phyloP scores from a whole-genome alignment of 768 basidiomycete genomes.

The Rhizopogon sp. region DNA sequence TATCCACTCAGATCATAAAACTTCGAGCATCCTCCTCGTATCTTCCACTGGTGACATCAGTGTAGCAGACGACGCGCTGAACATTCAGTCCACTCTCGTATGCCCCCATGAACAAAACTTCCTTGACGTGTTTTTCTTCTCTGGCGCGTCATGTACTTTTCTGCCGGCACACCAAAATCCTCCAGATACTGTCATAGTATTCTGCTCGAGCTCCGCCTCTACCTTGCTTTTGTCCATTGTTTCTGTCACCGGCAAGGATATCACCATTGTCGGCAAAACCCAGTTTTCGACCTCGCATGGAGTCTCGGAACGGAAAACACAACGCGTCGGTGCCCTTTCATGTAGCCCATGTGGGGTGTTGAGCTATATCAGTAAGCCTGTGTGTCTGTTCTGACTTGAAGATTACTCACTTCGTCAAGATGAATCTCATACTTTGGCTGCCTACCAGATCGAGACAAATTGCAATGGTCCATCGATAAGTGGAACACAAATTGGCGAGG shows the following conservation, averaged over 20 bases:
- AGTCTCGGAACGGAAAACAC: neutral
- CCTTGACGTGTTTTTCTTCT: slow-evolving; percentile 27
- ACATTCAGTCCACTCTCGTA: slow-evolving; percentile 17
- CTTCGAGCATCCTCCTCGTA: slow-evolving; percentile 26
- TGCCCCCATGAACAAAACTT: slow-evolving; percentile 23
- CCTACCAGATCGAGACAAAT: slow-evolving; percentile 27
- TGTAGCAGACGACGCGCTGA: slow-evolving; percentile 24
- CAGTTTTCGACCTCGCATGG: neutral
- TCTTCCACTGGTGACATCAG: slow-evolving; percentile 29
- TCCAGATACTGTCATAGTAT: slow-evolving; percentile 13
- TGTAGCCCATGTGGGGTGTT: slow-evolving; percentile 43
- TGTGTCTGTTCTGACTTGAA: neutral
- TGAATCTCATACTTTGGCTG: slow-evolving; percentile 38
- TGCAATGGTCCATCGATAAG: slow-evolving; percentile 16
- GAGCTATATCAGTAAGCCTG: slow-evolving; percentile 43
- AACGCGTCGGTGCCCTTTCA: slow-evolving; percentile 11
- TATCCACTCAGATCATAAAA: slow-evolving; percentile 29
- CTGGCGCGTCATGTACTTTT: slow-evolving; percentile 23
- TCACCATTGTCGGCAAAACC: neutral
- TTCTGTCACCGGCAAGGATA: slow-evolving; percentile 8
- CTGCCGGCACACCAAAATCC: slow-evolving; percentile 9
- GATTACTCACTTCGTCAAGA: slow-evolving; percentile 25
- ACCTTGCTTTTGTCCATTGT: slow-evolving; percentile 18
- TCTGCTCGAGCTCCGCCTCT: slow-evolving; percentile 15
- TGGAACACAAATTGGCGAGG: slow-evolving; percentile 14